phyloP scores from a whole-genome alignment of 1,284 basidiomycete species.

The Rhodotorula sp. region DNA sequence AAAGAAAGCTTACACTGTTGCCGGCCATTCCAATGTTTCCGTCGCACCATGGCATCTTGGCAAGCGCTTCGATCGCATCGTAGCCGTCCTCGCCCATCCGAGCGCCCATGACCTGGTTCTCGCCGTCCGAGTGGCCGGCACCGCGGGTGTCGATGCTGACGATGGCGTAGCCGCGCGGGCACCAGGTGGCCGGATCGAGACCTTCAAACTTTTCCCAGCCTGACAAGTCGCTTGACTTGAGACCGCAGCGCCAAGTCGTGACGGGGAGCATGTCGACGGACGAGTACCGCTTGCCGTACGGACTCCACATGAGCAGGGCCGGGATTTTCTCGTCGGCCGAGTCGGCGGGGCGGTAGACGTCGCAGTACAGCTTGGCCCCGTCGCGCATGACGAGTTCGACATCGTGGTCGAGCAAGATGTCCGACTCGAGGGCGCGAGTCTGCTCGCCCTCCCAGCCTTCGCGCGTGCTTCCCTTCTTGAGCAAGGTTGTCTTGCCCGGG shows the following conservation, averaged over 20 bases:
- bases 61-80: conserved; percentile 40
- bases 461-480: conserved; percentile 15
- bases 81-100: conserved; percentile 40
- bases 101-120: conserved; percentile 24
- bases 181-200: conserved; percentile 49
- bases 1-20: conserved; percentile 30
- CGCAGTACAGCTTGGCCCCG: conserved; percentile 40
- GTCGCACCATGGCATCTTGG: conserved; percentile 39
- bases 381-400: conserved; percentile 42
- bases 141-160: conserved; percentile 43
- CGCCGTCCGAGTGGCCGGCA: conserved; percentile 35
- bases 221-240: conserved; percentile 14
- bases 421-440: conserved; percentile 17
- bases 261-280: conserved; percentile 25
- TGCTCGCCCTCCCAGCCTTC: conserved; percentile 19
- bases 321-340: conserved; percentile 33
- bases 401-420: conserved; percentile 38
- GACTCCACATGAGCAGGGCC: conserved; percentile 42
- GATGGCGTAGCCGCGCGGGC: conserved; percentile 43
- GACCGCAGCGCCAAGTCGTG: conserved; percentile 20
- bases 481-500: conserved; percentile 7
- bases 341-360: conserved; percentile 42
- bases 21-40: conserved; percentile 33
- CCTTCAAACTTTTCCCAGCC: conserved; percentile 44
- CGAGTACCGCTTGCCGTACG: conserved; percentile 40